Conservation (phyloP, 2,329 filamentous ascomycete genomes). For the Aspergillus versicolor region DNA sequence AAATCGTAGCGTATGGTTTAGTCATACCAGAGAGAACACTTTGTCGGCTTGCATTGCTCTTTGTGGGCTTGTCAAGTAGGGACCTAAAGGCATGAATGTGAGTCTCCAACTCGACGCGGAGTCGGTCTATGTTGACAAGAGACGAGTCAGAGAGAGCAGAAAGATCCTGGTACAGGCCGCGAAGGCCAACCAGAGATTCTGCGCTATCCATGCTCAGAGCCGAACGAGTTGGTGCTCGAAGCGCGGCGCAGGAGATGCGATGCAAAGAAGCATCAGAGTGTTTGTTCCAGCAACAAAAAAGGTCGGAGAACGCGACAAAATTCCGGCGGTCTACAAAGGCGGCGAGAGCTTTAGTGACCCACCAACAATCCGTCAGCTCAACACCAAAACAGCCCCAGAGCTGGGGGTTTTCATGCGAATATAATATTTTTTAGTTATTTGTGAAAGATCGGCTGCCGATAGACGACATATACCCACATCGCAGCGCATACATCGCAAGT, state of each 20-base stretch:
- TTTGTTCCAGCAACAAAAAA: slow-evolving; percentile 32
- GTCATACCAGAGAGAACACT: slow-evolving; percentile 62
- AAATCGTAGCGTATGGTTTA: background rate
- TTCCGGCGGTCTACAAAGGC: slow-evolving; percentile 27
- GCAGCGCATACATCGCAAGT: background rate
- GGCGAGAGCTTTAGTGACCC: slow-evolving; percentile 14
- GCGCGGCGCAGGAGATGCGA: slow-evolving; percentile 18
- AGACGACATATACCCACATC: background rate
- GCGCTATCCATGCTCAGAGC: slow-evolving; percentile 64
- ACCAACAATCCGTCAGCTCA: slow-evolving; percentile 9
- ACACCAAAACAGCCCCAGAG: background rate
- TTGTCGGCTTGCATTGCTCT: slow-evolving; percentile 73
- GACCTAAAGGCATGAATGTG: slow-evolving; percentile 67
- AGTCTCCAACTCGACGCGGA: slow-evolving; percentile 63
- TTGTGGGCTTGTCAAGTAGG: slow-evolving; percentile 71
- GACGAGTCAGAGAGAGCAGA: slow-evolving; percentile 71
- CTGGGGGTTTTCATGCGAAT: background rate
- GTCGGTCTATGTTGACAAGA: slow-evolving; percentile 67
- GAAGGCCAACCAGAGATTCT: slow-evolving; percentile 72
- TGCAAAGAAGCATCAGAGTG: slow-evolving; percentile 16
- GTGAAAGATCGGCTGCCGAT: background rate
- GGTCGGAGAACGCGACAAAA: slow-evolving; percentile 39
- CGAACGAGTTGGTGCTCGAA: slow-evolving; percentile 29
- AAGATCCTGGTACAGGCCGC: slow-evolving; percentile 83
- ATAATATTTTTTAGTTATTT: background rate